Evolutionary conservation across 352 stramenopile genomes (phyloP).

Genomic region (Globisporangium rhizosaccharum): DNA sequence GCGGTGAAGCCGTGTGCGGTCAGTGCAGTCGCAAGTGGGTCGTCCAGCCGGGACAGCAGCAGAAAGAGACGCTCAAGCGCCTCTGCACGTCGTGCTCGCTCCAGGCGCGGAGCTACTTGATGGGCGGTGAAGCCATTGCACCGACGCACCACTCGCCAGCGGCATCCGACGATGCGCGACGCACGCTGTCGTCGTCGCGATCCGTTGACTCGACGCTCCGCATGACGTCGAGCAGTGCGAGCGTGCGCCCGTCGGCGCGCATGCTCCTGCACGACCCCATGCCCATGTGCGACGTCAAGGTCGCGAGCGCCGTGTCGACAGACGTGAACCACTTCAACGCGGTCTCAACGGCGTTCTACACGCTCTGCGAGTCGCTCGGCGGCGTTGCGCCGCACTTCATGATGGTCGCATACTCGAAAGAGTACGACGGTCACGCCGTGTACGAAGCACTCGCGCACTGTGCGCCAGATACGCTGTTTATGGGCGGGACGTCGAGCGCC

Average conservation of each 20-base stretch:
- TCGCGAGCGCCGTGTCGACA: conserved; percentile 61
- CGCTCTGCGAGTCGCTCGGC: conserved; percentile 49
- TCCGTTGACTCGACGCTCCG: conserved; percentile 17
- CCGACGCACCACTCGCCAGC: neutral
- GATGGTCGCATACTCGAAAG: conserved; percentile 71
- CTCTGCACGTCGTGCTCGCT: conserved; percentile 80
- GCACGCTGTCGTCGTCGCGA: conserved; percentile 8
- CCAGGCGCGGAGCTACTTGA: conserved; percentile 56
- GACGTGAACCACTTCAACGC: conserved; percentile 55
- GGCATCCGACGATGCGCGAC: conserved; percentile 18
- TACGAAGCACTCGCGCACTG: conserved; percentile 55
- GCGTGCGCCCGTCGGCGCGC: neutral
- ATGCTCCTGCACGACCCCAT: conserved; percentile 8
- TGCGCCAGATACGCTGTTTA: conserved; percentile 75
- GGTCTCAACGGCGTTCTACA: conserved; percentile 46
- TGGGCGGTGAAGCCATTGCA: conserved; percentile 9
- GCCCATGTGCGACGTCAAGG: conserved; percentile 44
- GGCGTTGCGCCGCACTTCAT: conserved; percentile 71
- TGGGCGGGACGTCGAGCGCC: conserved; percentile 68
- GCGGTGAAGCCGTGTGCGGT: conserved; percentile 73
- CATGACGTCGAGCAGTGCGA: conserved; percentile 10
- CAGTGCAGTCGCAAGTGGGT: conserved; percentile 82
- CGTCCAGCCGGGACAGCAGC: conserved; percentile 48
- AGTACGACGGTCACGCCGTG: conserved; percentile 45
- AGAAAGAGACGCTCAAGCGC: conserved; percentile 56